phyloP scores from a whole-genome alignment of 2,329 filamentous ascomycete species.

The Chrysoporthe austroafricana region DNA sequence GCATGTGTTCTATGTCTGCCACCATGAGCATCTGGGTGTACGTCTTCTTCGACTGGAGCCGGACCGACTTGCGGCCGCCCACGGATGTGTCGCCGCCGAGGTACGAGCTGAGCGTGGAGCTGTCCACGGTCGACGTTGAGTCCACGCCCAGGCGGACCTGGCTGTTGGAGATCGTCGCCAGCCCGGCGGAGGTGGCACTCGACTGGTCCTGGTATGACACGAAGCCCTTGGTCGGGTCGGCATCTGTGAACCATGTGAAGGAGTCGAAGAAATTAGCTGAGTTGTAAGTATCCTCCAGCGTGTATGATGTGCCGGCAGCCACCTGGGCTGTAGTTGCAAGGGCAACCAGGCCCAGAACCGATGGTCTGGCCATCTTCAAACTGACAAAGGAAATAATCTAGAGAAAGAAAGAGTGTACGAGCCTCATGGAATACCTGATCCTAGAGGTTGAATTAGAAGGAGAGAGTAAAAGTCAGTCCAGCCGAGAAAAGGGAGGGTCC shows the following conservation, averaged over 20 bases:
- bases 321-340: neutral
- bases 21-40: conserved; percentile 74
- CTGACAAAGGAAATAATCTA: neutral
- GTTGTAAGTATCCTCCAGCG: conserved; percentile 52
- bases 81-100: neutral
- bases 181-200: conserved; percentile 58
- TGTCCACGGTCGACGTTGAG: conserved; percentile 35
- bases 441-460: neutral
- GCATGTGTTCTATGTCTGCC: conserved; percentile 76
- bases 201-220: conserved; percentile 67
- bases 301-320: conserved; percentile 42
- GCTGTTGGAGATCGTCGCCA: conserved; percentile 59
- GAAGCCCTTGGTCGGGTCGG: conserved; percentile 75
- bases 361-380: conserved; percentile 1
- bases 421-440: neutral
- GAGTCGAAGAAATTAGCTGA: conserved; percentile 57
- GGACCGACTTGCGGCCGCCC: conserved; percentile 11
- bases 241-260: conserved; percentile 58
- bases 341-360: neutral
- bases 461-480: neutral
- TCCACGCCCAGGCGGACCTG: conserved; percentile 73
- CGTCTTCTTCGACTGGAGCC: conserved; percentile 56
- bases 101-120: neutral
- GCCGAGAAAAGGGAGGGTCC: neutral
- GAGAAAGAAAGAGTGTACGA: neutral